These are phyloP conservation scores for Pseudocercospora pini-densiflorae DNA, from an alignment of 2,329 filamentous ascomycete species.

Conservation along the genomic window DNA sequence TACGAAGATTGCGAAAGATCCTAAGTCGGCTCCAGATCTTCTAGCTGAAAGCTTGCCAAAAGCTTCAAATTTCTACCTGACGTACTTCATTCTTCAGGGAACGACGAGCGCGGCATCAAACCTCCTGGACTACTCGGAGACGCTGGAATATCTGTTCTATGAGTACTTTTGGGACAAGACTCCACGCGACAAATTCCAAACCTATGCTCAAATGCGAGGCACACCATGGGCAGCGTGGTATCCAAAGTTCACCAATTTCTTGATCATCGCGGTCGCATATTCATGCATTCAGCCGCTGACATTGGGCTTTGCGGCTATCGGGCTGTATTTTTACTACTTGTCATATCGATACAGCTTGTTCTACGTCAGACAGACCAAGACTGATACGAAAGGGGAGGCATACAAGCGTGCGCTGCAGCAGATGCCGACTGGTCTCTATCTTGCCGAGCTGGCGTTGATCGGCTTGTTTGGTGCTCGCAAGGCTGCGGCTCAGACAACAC, in stretches of 20 bases:
- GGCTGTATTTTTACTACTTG: constrained; percentile 51
- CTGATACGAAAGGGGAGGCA: constrained; percentile 53
- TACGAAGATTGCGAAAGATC: constrained; percentile 40
- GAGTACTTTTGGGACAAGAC: constrained; percentile 46
- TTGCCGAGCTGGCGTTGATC: constrained; percentile 54
- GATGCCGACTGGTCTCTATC: constrained; percentile 52
- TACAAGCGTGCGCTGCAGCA: constrained; percentile 54
- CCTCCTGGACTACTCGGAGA: constrained; percentile 40
- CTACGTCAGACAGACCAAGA: constrained; percentile 51
- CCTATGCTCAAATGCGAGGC: constrained; percentile 48
- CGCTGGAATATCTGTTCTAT: constrained; percentile 40
- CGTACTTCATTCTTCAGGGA: constrained; percentile 47
- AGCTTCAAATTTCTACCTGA: constrained; percentile 48
- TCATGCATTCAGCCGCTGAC: constrained; percentile 55
- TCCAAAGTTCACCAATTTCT: constrained; percentile 53
- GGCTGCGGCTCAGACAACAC: constrained; percentile 47
- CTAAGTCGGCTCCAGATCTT: constrained; percentile 37
- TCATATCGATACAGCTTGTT: constrained; percentile 56
- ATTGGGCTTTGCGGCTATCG: constrained; percentile 51
- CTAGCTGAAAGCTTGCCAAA: constrained; percentile 44
- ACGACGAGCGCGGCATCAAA: constrained; percentile 37
- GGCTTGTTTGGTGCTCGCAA: constrained; percentile 49
- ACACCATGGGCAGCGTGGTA: constrained; percentile 52
- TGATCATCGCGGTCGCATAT: constrained; percentile 51
- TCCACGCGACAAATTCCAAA: constrained; percentile 52